A percentile compares a stretch with the other conserved stretches of the same genome.
Evolutionary conservation across 768 basidiomycete species (phyloP).

Genomic region (Hericium rajendrae): DNA sequence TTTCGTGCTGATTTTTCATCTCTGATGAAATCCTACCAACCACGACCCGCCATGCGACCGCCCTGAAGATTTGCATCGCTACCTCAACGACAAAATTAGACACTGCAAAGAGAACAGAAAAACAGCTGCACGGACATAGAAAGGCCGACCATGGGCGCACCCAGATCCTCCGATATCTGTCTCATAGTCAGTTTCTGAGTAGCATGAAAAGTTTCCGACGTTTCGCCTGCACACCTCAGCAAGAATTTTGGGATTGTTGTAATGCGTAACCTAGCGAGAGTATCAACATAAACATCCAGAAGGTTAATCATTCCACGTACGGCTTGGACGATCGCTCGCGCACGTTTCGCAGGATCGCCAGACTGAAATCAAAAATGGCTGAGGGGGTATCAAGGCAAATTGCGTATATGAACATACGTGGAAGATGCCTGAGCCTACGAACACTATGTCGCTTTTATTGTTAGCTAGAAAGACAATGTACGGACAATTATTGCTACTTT

Average conservation of each 20-base stretch:
- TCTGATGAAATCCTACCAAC: slow-evolving; percentile 34
- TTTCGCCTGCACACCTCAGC: slow-evolving; percentile 52
- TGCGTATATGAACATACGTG: slow-evolving; percentile 41
- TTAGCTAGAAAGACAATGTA: not conserved
- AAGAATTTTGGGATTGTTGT: slow-evolving; percentile 86
- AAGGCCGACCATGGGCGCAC: slow-evolving; percentile 89
- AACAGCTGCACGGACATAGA: slow-evolving; percentile 52
- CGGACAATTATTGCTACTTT: slow-evolving; percentile 18
- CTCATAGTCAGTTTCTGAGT: not conserved
- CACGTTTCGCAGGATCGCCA: slow-evolving; percentile 87
- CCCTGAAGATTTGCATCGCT: slow-evolving; percentile 65
- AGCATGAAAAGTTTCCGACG: not conserved
- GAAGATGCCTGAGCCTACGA: slow-evolving; percentile 98
- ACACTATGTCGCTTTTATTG: slow-evolving; percentile 44
- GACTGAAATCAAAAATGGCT: slow-evolving; percentile 38
- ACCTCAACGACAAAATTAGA: not conserved
- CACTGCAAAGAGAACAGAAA: not conserved
- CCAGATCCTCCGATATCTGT: slow-evolving; percentile 74
- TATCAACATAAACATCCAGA: slow-evolving; percentile 2
- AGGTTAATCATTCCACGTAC: slow-evolving; percentile 30
- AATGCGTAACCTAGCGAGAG: slow-evolving; percentile 69
- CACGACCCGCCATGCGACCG: slow-evolving; percentile 58
- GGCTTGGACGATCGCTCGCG: slow-evolving; percentile 93
- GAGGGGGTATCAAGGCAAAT: not conserved
- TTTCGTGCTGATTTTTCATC: too few relatives aligned